These are phyloP conservation scores for Penicillium daleae DNA, from an alignment of 495 filamentous ascomycete genomes.

Conservation along the genomic window DNA sequence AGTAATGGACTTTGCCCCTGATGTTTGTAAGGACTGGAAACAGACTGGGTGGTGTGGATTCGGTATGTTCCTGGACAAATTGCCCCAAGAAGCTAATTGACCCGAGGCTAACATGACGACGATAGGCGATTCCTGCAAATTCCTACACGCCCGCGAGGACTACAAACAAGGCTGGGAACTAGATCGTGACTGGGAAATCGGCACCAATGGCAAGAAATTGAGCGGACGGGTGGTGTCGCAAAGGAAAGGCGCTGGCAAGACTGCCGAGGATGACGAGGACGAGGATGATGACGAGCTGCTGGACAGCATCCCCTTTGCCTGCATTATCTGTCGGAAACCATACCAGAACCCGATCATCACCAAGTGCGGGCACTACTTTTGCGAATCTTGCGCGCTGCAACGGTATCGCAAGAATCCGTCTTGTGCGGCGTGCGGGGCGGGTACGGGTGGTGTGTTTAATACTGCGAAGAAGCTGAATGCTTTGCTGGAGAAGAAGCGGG, in stretches of 20 bases:
- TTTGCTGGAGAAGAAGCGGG: slow-evolving; percentile 81
- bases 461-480: slow-evolving; percentile 80
- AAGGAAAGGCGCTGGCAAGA: slow-evolving; percentile 46
- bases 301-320: slow-evolving; percentile 93
- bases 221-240: slow-evolving; percentile 65
- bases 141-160: slow-evolving; percentile 82
- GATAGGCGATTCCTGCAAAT: slow-evolving; percentile 75
- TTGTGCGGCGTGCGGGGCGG: slow-evolving; percentile 83
- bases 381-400: slow-evolving; percentile 82
- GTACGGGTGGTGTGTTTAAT: slow-evolving; percentile 90
- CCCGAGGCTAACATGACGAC: neutral
- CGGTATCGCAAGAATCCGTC: slow-evolving; percentile 79
- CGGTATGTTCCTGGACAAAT: slow-evolving; percentile 59
- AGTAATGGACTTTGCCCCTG: slow-evolving; percentile 86
- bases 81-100: neutral
- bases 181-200: slow-evolving; percentile 89
- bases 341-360: slow-evolving; percentile 87
- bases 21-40: slow-evolving; percentile 96
- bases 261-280: slow-evolving; percentile 52
- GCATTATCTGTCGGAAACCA: slow-evolving; percentile 81
- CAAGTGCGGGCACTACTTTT: slow-evolving; percentile 95
- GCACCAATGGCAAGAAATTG: slow-evolving; percentile 72
- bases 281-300: slow-evolving; percentile 74
- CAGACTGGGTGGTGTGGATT: slow-evolving; percentile 62
- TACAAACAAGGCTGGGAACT: slow-evolving; percentile 95